Evolutionary conservation across 805 yeast species (phyloP), one percentile per base, ranked within the genome.

Genomic region (Yamadazyma paraphyllophila): DNA sequence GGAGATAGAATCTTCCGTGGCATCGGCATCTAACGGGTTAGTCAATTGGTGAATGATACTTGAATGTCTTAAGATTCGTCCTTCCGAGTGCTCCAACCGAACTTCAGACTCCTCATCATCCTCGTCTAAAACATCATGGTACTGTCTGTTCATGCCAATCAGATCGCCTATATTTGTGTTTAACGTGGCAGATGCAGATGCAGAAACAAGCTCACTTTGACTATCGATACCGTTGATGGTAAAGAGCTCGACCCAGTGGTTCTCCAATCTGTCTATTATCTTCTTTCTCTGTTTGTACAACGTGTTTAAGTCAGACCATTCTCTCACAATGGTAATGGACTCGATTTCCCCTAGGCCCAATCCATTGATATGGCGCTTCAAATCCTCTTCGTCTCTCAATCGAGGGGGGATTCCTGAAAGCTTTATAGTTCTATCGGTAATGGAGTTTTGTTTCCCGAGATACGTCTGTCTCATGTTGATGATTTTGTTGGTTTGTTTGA

Each of bases 391-490:
- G 46, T 81, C 83, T 42, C 97, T 74, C 35, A 91, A 67, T 38
- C 83, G 82, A 0, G 87, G 83, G 0, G 98, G 97, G 4, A 92
- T 88, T 0, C 98, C 98, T 31, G 92, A 82, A 11, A 92, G 62
- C 47, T 92, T 71, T 34, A 94, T 83, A 1, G 98, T 94, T 60
- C 96, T 76, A 70, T 92, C 98, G 0, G 98, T 88, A 47, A 92
- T 76, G 8, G 96, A 83, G 60, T 85, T 85, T 61, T 91, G 97
- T 51, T 77, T 78, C 0, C 98, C 97, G 52, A 92, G 69, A 58
- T 87, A 85, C 42, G 67, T 68, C 65, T 92, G 98, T 50, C 98
- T 78, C 53, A 86, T 83, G 41, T 74, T 68, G 26, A 92, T 88
- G 31, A 92, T 88, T 49, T 80, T 76, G 50, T 74, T 73, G 0